Conservation (phyloP, 768 basidiomycete genomes). For the Mycena epipterygia region DNA sequence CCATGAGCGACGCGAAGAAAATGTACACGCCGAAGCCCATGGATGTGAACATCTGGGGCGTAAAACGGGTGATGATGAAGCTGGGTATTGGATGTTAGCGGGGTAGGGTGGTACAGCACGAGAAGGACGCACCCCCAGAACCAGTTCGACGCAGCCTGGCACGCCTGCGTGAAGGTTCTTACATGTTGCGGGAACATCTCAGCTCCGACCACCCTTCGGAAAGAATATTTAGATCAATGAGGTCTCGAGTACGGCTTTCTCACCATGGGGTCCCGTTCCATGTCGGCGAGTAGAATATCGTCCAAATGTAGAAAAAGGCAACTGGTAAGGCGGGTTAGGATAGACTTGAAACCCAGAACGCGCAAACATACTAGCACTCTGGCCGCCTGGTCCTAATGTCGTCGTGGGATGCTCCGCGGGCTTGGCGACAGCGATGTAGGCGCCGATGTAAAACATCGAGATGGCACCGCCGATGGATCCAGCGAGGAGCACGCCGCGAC, state of each 20-base stretch:
- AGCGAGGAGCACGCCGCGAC: conserved; percentile 55
- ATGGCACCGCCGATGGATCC: conserved; percentile 56
- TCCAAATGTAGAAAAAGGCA: conserved; percentile 56
- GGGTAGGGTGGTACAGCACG: neutral
- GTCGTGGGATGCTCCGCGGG: conserved; percentile 40
- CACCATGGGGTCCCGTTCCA: conserved; percentile 61
- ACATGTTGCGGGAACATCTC: conserved; percentile 61
- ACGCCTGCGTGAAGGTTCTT: conserved; percentile 53
- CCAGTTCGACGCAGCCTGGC: conserved; percentile 55
- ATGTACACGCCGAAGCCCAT: conserved; percentile 57
- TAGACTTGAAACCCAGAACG: conserved; percentile 23
- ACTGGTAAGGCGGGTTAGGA: conserved; percentile 32
- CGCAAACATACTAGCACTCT: conserved; percentile 47
- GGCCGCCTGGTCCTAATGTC: conserved; percentile 42
- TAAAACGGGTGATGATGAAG: conserved; percentile 54
- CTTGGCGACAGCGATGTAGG: conserved; percentile 56
- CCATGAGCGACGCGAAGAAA: conserved; percentile 52
- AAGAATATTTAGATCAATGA: too few relatives aligned
- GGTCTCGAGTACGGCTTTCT: too few relatives aligned
- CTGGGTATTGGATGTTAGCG: conserved; percentile 24
- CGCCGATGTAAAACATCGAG: conserved; percentile 61
- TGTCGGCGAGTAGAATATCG: conserved; percentile 52
- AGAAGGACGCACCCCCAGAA: conserved; percentile 42
- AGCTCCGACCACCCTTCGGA: conserved; percentile 59
- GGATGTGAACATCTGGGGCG: conserved; percentile 53